Base-by-base conservation (phyloP, 495 filamentous ascomycete genomes). In the Xylaria flabelliformis region DNA sequence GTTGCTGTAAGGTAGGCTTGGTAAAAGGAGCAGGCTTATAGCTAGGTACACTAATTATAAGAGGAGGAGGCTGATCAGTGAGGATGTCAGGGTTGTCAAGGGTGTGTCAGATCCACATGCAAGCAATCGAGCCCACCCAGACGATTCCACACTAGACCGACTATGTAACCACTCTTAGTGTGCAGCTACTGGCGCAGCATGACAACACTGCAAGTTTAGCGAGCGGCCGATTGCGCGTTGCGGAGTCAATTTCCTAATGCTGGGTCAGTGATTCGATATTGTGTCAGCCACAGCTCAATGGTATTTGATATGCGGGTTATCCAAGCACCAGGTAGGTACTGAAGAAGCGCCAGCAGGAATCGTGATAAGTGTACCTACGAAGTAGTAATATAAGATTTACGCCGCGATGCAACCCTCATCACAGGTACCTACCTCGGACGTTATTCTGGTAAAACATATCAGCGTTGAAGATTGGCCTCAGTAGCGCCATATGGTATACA, bases 91-190 rank as follows among this genome's bases (percentile, higher is more conserved):
- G 48, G 65, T 36, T 36, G 58, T 61, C 58, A 39, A 39, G 58
- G 58, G 58, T 61, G 36, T 67, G 65, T 67, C 36, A 56, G 65
- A 67, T 67, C 65, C 65, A 67, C 65, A 67, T 41, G 65, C 46
- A 67, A 67, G 65, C 65, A 50, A 67, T 67, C 46, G 65, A 67
- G 65, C 65, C 50, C 29, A 42, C 65, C 46, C 46, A 26, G 63
- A 29, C 32, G 42, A 32, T 32, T 44, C 19, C 13, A 17, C 62
- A 32, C 41, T 63, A 42, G 32, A 6, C 61, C 39, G 19, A 21
- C 61, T 64, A 26, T 24, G 61, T 44, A 61, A 17, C 15, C 34
- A 36, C 34, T 13, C 58, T 15, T 34, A 36, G 58, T 39, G 17
- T 58, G 53, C 53, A 26, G 58, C 39, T 36, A 39, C 58, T 41